Evolutionary conservation across 1,139 yeast species (phyloP).

Genomic region (Pichia sp.): DNA sequence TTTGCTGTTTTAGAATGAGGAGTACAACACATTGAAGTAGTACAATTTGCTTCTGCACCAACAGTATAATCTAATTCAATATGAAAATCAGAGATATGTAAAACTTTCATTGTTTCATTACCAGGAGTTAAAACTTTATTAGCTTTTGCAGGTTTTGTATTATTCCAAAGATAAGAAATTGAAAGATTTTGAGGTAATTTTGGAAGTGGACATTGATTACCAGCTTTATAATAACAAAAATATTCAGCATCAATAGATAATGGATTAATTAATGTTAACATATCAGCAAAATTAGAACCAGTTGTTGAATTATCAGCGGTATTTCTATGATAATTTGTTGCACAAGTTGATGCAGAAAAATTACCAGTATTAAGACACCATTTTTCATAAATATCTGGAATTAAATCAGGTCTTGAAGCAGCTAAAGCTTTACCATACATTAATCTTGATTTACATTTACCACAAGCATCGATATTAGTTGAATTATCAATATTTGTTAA

Average conservation of each 20-base stretch:
- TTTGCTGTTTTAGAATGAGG: constrained; percentile 26
- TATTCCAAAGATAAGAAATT: constrained; percentile 39
- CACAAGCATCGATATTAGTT: constrained; percentile 28
- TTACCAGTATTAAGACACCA: constrained; percentile 38
- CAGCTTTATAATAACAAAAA: constrained; percentile 45
- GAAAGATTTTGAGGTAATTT: constrained; percentile 31
- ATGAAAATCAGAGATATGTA: constrained; percentile 64
- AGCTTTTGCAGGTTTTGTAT: constrained; percentile 30
- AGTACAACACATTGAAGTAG: constrained; percentile 45
- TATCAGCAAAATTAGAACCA: constrained; percentile 43
- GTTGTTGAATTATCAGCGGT: constrained; percentile 31
- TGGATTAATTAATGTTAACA: constrained; percentile 44
- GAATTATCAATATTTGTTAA: constrained; percentile 17
- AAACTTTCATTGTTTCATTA: constrained; percentile 48
- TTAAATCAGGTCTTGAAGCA: constrained; percentile 36
- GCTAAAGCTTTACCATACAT: constrained; percentile 39
- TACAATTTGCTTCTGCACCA: constrained; percentile 59
- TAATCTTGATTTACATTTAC: constrained; percentile 37
- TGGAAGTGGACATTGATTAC: constrained; percentile 37
- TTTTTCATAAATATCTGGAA: constrained; percentile 36
- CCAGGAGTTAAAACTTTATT: constrained; percentile 33
- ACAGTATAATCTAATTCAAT: constrained; percentile 49
- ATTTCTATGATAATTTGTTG: constrained; percentile 30
- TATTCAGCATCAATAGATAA: constrained; percentile 45
- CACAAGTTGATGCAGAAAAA: constrained; percentile 28